Conservation (phyloP, 148 eudicot genomes). For the Spergularia marina region DNA sequence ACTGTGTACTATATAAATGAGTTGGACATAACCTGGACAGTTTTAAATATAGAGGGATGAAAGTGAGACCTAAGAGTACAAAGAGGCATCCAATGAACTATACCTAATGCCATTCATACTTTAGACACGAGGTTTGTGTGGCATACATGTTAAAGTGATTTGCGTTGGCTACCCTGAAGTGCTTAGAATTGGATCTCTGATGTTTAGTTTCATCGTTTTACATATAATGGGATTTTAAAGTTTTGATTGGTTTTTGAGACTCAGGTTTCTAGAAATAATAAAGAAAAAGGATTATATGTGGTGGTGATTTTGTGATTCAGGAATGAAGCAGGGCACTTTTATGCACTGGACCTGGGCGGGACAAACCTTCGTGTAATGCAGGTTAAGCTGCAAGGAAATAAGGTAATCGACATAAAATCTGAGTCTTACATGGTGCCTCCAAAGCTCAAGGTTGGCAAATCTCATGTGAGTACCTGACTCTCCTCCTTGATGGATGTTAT, state of each 20-base stretch:
- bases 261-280: neutral
- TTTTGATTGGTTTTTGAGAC: neutral
- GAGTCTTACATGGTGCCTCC: constrained; percentile 31
- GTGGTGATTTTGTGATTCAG: constrained; percentile 24
- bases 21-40: neutral
- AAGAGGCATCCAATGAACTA: neutral
- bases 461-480: constrained; percentile 29
- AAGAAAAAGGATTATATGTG: neutral
- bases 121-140: neutral
- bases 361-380: constrained; percentile 45
- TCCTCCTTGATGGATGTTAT: neutral
- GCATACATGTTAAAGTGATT: neutral
- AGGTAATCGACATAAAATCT: constrained; percentile 16
- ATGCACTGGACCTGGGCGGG: constrained; percentile 49
- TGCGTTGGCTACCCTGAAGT: neutral
- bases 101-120: neutral
- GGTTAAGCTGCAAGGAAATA: constrained; percentile 30
- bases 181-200: neutral
- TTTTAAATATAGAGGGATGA: neutral
- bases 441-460: constrained; percentile 31
- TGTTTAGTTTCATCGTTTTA: neutral
- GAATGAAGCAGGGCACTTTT: constrained; percentile 39
- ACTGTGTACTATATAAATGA: neutral
- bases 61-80: neutral
- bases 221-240: neutral